phyloP scores from a whole-genome alignment of 495 filamentous ascomycete species.

The Letharia columbiana region DNA sequence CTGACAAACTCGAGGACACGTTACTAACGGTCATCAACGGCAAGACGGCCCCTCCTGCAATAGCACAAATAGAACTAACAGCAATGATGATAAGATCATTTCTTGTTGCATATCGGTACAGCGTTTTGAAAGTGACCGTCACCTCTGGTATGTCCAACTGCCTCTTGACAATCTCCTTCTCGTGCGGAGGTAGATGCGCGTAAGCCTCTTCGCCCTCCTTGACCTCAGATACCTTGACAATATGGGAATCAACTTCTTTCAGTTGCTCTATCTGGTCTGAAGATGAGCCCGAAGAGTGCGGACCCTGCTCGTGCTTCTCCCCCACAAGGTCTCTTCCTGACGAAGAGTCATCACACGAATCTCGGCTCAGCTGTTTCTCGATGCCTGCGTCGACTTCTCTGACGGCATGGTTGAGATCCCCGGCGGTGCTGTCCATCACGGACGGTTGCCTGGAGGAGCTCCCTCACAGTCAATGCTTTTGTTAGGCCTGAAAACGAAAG shows the following conservation, averaged over 20 bases:
- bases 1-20: neutral
- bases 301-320: conserved; percentile 20
- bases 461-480: neutral
- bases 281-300: conserved; percentile 20
- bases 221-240: conserved; percentile 22
- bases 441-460: neutral
- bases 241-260: conserved; percentile 24
- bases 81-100: conserved; percentile 67
- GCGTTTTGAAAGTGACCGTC: conserved; percentile 53
- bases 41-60: conserved; percentile 69
- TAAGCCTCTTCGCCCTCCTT: conserved; percentile 28
- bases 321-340: neutral
- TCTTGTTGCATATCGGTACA: conserved; percentile 73
- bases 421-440: conserved; percentile 24
- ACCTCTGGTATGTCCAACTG: conserved; percentile 63
- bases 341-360: neutral
- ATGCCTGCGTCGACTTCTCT: conserved; percentile 18
- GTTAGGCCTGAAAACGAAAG: neutral
- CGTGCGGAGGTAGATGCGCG: conserved; percentile 51
- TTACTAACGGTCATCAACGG: conserved; percentile 73
- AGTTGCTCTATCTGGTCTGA: conserved; percentile 18
- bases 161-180: conserved; percentile 56
- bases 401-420: conserved; percentile 23
- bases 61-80: conserved; percentile 56
- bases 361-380: conserved; percentile 15